A percentile compares a stretch with the other conserved stretches of the same genome.
Evolutionary conservation across 306 rosid genomes (phyloP).

Genomic region (Prunus kanzakura): DNA sequence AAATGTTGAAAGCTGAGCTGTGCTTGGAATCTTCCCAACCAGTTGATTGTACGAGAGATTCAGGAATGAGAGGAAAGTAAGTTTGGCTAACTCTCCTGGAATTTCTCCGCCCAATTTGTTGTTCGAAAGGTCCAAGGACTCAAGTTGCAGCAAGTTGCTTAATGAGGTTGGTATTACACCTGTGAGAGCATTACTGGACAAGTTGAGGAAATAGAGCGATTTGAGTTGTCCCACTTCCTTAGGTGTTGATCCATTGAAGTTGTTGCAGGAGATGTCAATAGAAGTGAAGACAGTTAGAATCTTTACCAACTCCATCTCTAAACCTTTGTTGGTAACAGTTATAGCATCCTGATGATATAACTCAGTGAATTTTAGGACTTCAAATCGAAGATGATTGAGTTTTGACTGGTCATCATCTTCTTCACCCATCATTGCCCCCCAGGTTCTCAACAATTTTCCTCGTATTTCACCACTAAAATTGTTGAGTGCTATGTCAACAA

Average conservation of each 20-base stretch:
- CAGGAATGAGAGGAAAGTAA: slow-evolving; percentile 26
- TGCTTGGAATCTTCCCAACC: background rate
- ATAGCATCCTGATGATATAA: slow-evolving; percentile 25
- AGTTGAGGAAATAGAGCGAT: slow-evolving; percentile 29
- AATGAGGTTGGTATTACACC: slow-evolving; percentile 26
- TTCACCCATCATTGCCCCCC: slow-evolving; percentile 24
- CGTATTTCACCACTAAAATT: slow-evolving; percentile 23
- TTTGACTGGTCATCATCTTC: background rate
- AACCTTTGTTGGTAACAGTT: slow-evolving; percentile 28
- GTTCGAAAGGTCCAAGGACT: slow-evolving; percentile 39
- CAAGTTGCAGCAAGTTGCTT: slow-evolving; percentile 19
- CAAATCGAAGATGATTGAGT: slow-evolving; percentile 17
- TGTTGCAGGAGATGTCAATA: slow-evolving; percentile 32
- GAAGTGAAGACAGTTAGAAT: slow-evolving; percentile 31
- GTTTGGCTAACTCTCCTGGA: background rate
- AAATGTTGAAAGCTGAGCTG: slow-evolving; percentile 20
- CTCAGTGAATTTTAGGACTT: background rate
- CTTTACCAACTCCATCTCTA: slow-evolving; percentile 18
- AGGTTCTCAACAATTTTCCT: background rate
- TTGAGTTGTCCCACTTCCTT: slow-evolving; percentile 7
- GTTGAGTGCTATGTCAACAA: slow-evolving; percentile 35
- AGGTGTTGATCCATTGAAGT: slow-evolving; percentile 24
- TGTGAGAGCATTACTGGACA: slow-evolving; percentile 27
- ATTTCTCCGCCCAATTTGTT: slow-evolving; percentile 24
- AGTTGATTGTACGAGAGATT: slow-evolving; percentile 28